A percentile compares a stretch with the other conserved stretches of the same genome.
Evolutionary conservation across 805 yeast genomes (phyloP).

Genomic region (Starmera quercuum): DNA sequence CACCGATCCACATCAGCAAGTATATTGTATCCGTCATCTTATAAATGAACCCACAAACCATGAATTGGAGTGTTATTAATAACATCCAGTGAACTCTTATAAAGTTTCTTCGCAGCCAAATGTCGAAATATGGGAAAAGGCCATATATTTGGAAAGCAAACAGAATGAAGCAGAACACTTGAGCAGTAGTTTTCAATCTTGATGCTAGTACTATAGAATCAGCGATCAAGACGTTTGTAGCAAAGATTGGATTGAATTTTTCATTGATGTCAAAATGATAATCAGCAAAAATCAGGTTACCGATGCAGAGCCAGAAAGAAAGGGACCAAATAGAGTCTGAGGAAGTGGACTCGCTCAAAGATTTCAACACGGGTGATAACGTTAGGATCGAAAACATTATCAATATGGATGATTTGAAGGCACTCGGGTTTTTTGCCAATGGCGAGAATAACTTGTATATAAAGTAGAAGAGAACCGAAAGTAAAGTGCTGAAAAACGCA

Average conservation of each 20-base stretch:
- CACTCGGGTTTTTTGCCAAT: not conserved
- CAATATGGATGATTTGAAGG: constrained; percentile 58
- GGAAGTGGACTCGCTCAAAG: constrained; percentile 81
- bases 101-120: constrained; percentile 39
- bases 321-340: constrained; percentile 95
- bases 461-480: constrained; percentile 18
- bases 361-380: constrained; percentile 82
- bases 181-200: constrained; percentile 62
- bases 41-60: constrained; percentile 26
- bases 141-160: constrained; percentile 67
- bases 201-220: constrained; percentile 89
- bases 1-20: constrained; percentile 40
- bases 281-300: constrained; percentile 63
- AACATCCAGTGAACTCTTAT: constrained; percentile 13
- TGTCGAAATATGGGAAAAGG: constrained; percentile 62
- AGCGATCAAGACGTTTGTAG: constrained; percentile 77
- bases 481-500: constrained; percentile 23
- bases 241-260: constrained; percentile 40
- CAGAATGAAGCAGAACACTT: constrained; percentile 79
- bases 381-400: constrained; percentile 67
- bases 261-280: constrained; percentile 44
- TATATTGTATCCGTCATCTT: constrained; percentile 33
- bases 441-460: not conserved
- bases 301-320: constrained; percentile 67
- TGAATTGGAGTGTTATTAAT: constrained; percentile 4